These are phyloP conservation scores for Adiantum capillusveneris DNA, from an alignment of 75 land plant species.

Conservation along the genomic window DNA sequence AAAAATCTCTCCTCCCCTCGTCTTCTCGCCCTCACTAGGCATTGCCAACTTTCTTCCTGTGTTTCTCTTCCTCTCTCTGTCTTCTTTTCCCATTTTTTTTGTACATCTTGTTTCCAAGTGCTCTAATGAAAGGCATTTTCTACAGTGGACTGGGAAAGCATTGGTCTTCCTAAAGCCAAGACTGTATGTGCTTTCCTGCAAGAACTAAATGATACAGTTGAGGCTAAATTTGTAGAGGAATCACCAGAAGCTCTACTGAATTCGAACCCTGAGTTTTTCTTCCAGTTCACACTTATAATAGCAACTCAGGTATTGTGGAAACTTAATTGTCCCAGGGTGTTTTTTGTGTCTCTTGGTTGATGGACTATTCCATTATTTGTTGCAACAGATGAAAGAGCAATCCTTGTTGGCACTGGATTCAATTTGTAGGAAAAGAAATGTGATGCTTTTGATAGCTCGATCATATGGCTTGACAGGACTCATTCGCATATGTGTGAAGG, in stretches of 20 bases:
- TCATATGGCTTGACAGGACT: constrained; percentile 93
- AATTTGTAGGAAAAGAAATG: constrained; percentile 73
- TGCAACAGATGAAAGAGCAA: constrained; percentile 54
- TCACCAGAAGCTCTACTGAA: constrained; percentile 74
- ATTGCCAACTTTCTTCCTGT: too few relatives aligned
- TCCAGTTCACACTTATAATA: constrained; percentile 78
- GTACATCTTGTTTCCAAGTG: too few relatives aligned
- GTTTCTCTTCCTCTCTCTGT: too few relatives aligned
- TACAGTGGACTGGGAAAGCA: constrained; percentile 63
- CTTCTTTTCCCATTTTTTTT: too few relatives aligned
- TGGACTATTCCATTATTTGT: neutral
- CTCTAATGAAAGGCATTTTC: neutral
- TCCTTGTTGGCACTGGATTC: constrained; percentile 64
- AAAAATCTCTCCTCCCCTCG: too few relatives aligned
- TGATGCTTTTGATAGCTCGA: constrained; percentile 75
- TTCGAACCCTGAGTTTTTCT: constrained; percentile 71
- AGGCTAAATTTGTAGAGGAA: constrained; percentile 82
- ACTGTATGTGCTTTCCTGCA: constrained; percentile 74
- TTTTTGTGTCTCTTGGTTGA: neutral
- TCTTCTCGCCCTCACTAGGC: too few relatives aligned
- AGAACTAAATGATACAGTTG: constrained; percentile 89
- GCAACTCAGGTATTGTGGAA: constrained; percentile 71
- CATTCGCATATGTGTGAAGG: constrained; percentile 88
- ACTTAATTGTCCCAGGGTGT: too few relatives aligned
- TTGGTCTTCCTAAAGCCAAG: constrained; percentile 88